These are phyloP conservation scores for Passalora sequoiae DNA, from an alignment of 2,329 filamentous ascomycete genomes.

Conservation along the genomic window DNA sequence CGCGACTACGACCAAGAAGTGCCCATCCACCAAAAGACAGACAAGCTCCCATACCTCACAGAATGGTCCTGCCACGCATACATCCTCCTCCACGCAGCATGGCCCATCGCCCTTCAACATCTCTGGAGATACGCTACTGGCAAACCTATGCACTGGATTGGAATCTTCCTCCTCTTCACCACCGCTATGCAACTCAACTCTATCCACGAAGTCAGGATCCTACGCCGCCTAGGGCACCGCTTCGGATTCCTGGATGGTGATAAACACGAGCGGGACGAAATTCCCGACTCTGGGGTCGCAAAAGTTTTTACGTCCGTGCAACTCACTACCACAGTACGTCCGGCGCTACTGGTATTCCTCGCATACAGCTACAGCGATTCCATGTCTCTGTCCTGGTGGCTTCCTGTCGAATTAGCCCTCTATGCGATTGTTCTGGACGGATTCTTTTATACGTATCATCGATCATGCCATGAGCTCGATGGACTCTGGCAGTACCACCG, in stretches of 20 bases:
- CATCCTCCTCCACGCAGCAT: slow-evolving; percentile 36
- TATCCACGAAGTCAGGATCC: slow-evolving; percentile 37
- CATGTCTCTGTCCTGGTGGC: slow-evolving; percentile 32
- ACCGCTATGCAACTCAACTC: slow-evolving; percentile 37
- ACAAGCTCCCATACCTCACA: slow-evolving; percentile 38
- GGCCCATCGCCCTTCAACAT: slow-evolving; percentile 39
- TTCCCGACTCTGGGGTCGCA: slow-evolving; percentile 35
- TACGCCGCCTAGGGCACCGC: slow-evolving; percentile 37
- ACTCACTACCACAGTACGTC: slow-evolving; percentile 21
- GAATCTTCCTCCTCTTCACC: slow-evolving; percentile 37
- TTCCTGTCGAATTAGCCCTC: slow-evolving; percentile 37
- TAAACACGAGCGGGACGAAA: slow-evolving; percentile 39
- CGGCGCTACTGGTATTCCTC: slow-evolving; percentile 19
- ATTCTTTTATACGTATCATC: slow-evolving; percentile 45
- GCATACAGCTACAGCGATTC: slow-evolving; percentile 12
- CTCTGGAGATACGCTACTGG: slow-evolving; percentile 32
- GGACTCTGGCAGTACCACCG: slow-evolving; percentile 43
- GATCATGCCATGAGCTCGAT: slow-evolving; percentile 40
- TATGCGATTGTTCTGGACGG: slow-evolving; percentile 44
- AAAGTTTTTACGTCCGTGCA: slow-evolving; percentile 18
- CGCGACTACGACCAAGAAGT: slow-evolving; percentile 10
- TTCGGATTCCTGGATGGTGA: slow-evolving; percentile 43
- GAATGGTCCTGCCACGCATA: slow-evolving; percentile 36
- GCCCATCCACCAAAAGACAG: slow-evolving; percentile 23
- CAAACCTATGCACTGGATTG: slow-evolving; percentile 30